Evolutionary conservation across 2,329 filamentous ascomycete genomes (phyloP).

Genomic region (Aureobasidium sp.): DNA sequence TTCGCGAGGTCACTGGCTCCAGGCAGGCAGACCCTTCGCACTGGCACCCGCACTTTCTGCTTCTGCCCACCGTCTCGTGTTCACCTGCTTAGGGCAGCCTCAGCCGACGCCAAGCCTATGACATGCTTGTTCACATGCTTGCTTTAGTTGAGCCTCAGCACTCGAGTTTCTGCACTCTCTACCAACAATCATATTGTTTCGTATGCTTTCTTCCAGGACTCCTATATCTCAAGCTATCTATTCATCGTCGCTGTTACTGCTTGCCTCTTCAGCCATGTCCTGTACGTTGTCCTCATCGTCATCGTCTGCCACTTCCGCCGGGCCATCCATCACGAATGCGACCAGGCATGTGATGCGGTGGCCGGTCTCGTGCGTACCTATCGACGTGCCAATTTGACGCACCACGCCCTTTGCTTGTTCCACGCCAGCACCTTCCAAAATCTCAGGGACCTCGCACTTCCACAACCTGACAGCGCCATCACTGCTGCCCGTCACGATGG

Average conservation of each 20-base stretch:
- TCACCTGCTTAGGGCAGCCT: neutral
- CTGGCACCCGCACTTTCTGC: neutral
- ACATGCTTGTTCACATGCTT: neutral
- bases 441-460: constrained; percentile 40
- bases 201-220: neutral
- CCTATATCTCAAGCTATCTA: neutral
- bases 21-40: neutral
- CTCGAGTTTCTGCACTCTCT: neutral
- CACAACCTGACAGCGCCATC: constrained; percentile 81
- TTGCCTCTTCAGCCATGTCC: neutral
- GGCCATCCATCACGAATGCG: constrained; percentile 66
- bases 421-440: neutral
- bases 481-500: constrained; percentile 70
- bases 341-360: constrained; percentile 85
- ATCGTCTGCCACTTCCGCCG: constrained; percentile 8
- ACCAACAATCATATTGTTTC: neutral
- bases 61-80: neutral
- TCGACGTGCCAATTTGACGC: constrained; percentile 54
- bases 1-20: constrained; percentile 9
- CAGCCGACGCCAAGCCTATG: neutral
- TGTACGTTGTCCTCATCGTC: neutral
- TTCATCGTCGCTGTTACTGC: constrained; percentile 16
- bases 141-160: neutral
- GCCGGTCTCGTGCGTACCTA: constrained; percentile 75
- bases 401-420: constrained; percentile 17